phyloP scores from a whole-genome alignment of 208 protist genomes.

The Crithidia sp. region DNA sequence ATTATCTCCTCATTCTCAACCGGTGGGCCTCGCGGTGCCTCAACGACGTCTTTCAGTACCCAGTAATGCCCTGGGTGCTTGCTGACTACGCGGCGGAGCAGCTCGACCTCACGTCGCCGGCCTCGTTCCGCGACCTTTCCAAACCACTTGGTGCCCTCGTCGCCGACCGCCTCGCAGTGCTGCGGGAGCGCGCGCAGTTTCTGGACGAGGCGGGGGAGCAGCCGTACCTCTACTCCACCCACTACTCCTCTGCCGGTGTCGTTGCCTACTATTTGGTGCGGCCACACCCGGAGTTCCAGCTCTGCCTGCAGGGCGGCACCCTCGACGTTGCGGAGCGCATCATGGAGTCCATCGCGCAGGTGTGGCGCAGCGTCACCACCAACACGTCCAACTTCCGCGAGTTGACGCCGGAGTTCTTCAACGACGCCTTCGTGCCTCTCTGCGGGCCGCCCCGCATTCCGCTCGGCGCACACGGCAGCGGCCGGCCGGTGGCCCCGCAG shows the following conservation, averaged over 20 bases:
- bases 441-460: conserved; percentile 33
- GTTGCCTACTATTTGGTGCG: conserved; percentile 95
- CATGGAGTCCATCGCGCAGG: conserved; percentile 87
- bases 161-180: conserved; percentile 51
- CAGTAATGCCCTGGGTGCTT: conserved; percentile 95
- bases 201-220: conserved; percentile 46
- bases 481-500: conserved; percentile 26
- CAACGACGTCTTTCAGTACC: conserved; percentile 80
- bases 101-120: conserved; percentile 63
- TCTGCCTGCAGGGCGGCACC: conserved; percentile 86
- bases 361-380: conserved; percentile 76
- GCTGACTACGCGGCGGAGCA: conserved; percentile 73
- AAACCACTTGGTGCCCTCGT: conserved; percentile 95
- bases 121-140: conserved; percentile 86
- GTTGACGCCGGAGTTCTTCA: conserved; percentile 94
- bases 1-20: conserved; percentile 68
- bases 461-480: conserved; percentile 58
- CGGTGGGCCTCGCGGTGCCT: conserved; percentile 48
- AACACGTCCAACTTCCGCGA: conserved; percentile 92
- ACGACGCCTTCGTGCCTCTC: conserved; percentile 11
- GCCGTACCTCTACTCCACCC: conserved; percentile 92
- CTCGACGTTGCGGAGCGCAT: conserved; percentile 93
- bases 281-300: conserved; percentile 85
- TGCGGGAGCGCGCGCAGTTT: conserved; percentile 52
- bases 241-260: conserved; percentile 96